Evolutionary conservation across 2,329 filamentous ascomycete species (phyloP), one percentile per base, ranked within the genome.

Genomic region (Metarhizium album): DNA sequence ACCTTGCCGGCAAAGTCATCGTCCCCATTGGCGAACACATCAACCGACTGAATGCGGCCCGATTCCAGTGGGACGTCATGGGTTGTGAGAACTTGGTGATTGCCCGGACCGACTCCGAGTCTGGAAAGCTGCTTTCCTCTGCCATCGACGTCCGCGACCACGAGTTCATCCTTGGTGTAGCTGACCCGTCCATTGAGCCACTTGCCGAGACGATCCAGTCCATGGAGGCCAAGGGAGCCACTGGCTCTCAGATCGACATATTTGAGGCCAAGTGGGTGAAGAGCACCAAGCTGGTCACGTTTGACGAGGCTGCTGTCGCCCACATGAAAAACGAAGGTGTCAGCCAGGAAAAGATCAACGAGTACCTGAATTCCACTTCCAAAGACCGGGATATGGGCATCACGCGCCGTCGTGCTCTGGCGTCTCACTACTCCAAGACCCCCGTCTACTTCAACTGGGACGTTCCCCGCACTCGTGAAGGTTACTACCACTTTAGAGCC

Each of bases 11-110:
- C 58, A 98, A 97, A 67, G 93, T 97, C 2, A 75, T 98, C 8
- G 93, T 97, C 2, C 91, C 93, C 0, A 82, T 90, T 1, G 87
- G 90, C 54, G 93, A 97, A 66, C 93, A 98, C 72, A 95, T 97
- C 74, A 96, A 95, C 72, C 84, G 93, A 27, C 81, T 98, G 4
- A 84, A 90, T 20, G 90, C 93, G 2, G 84, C 91, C 3, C 84
- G 93, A 53, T 96, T 95, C 72, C 93, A 98, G 64, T 98, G 91
- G 91, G 93, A 98, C 62, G 77, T 96, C 59, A 97, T 98, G 91
- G 93, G 91, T 45, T 84, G 82, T 48, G 93, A 98, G 72, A 97
- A 95, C 66, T 77, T 97, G 3, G 82, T 97, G 42, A 93, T 98
- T 64, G 93, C 93, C 2, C 84, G 93, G 52, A 97, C 93, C 1